A percentile compares a stretch with the other conserved stretches of the same genome.
These are phyloP conservation scores for Linum trigynum DNA, from an alignment of 345 rosid species.

Conservation along the genomic window DNA sequence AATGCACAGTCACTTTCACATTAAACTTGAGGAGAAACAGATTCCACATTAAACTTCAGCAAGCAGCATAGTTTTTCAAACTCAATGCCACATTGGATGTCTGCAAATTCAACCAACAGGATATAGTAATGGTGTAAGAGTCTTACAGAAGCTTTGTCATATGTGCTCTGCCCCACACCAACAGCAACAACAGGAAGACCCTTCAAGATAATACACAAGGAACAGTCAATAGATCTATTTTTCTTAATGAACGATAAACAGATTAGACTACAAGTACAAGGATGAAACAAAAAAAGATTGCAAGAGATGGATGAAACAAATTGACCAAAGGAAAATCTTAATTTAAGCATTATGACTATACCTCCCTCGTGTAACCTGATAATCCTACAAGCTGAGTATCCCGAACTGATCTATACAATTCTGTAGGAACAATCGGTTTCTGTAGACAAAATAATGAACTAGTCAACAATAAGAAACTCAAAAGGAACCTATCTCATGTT, in stretches of 20 bases:
- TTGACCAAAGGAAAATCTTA: neutral
- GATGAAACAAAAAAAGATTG: neutral
- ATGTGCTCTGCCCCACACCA: constrained; percentile 7
- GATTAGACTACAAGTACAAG: neutral
- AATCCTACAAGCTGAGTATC: constrained; percentile 26
- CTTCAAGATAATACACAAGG: neutral
- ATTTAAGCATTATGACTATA: constrained; percentile 4
- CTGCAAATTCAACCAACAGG: neutral
- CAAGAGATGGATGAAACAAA: neutral
- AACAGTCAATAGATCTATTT: neutral
- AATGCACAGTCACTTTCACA: no score
- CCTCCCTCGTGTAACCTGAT: constrained; percentile 24
- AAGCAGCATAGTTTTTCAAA: neutral
- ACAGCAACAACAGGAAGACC: constrained; percentile 8
- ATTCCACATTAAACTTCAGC: no score
- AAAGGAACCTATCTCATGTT: neutral
- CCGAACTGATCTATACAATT: constrained; percentile 22
- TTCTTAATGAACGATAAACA: neutral
- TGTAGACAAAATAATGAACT: constrained; percentile 9
- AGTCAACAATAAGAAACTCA: neutral
- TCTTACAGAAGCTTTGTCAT: constrained; percentile 9
- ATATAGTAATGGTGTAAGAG: neutral
- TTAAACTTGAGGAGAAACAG: no score
- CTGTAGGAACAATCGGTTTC: constrained; percentile 36
- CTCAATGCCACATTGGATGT: neutral